Base-by-base conservation (phyloP, 192 early-diverging fungal species). In the Kickxella alabastrina region DNA sequence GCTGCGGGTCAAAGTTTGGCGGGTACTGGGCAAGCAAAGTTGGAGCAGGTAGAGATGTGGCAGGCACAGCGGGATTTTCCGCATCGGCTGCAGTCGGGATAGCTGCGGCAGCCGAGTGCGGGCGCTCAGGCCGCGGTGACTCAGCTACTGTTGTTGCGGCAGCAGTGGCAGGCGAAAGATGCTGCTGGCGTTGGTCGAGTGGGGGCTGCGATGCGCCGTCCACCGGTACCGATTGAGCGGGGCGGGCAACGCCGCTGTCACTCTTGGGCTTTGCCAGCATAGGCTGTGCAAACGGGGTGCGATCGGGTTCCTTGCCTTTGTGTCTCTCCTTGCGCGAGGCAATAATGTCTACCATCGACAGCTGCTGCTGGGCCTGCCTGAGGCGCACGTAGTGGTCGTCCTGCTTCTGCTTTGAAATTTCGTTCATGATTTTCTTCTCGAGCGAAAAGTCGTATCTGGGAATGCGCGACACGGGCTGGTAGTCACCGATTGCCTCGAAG, bases 391-490 rank as follows among this genome's bases (percentile, higher is more conserved):
- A 68, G 35, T 78, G 64, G 52, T 79, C 77, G 14, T 59, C 49
- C 40, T 69, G 61, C 39, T 55, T 67, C 39, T 68, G 77, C 54
- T 64, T 73, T 2, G 58, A 56, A 53, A 70, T 67, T n/a, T 79
- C 70, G 44, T 74, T 68, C 56, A 74, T 57, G 39, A 79, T 67
- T 48, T 62, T 68, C 49, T 66, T 70, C 47, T 79, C 77, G 7
- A 79, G 62, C 19, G 77, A 54, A 37, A 74, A 79, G 47, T 79
- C 77, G 36, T 79, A 79, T 52, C 74, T 79, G 44, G 77, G 77
- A 43, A 78, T 78, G 26, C 55, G 59, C 10, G 54, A 64, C 31
- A 68, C 66, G 27, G 75, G 65, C 18, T 57, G 47, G 32, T 68
- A 72, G 51, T 64, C 68, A 26, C 69, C 69, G 48, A 78, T 78